Evolutionary conservation across 2,329 filamentous ascomycete species (phyloP).

Genomic region (Aspergillus transmontanensis): DNA sequence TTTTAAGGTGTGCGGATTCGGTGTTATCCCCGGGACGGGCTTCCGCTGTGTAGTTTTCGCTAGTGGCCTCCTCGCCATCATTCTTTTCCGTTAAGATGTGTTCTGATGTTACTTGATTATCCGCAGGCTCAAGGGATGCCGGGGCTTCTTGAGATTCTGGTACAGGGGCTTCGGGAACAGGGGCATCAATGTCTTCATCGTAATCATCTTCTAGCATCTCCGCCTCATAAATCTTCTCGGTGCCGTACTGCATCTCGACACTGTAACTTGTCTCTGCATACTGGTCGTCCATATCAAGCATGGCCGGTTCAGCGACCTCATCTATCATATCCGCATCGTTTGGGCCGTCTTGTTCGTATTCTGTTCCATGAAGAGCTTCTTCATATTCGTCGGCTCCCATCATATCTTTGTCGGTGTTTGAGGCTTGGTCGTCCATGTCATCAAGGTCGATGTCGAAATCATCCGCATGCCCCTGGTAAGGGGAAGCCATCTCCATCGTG

Average conservation of each 20-base stretch:
- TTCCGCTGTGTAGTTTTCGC: constrained; percentile 2
- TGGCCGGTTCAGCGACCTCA: constrained; percentile 44
- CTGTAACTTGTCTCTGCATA: constrained; percentile 30
- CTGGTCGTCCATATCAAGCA: constrained; percentile 39
- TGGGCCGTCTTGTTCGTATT: constrained; percentile 31
- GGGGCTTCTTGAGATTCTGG: constrained; percentile 7
- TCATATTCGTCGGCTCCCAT: constrained; percentile 44
- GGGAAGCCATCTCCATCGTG: constrained; percentile 47
- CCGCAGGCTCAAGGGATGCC: constrained; percentile 9
- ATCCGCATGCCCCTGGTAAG: constrained; percentile 47
- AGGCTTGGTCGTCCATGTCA: constrained; percentile 57
- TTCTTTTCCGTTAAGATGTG: constrained; percentile 1
- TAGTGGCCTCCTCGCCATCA: constrained; percentile 3
- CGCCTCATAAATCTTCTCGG: constrained; percentile 37
- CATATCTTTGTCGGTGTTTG: constrained; percentile 57
- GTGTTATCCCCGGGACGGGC: not conserved
- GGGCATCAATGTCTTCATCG: constrained; percentile 36
- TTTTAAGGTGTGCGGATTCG: not conserved
- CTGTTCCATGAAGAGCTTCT: constrained; percentile 33
- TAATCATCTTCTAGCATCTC: constrained; percentile 46
- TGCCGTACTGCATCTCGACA: constrained; percentile 33
- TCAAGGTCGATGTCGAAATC: constrained; percentile 64
- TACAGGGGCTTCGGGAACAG: constrained; percentile 23
- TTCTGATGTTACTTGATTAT: constrained; percentile 9
- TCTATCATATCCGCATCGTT: constrained; percentile 53